Conservation (phyloP, 140 eudicot species). For the Erigeron philadelphicus region DNA sequence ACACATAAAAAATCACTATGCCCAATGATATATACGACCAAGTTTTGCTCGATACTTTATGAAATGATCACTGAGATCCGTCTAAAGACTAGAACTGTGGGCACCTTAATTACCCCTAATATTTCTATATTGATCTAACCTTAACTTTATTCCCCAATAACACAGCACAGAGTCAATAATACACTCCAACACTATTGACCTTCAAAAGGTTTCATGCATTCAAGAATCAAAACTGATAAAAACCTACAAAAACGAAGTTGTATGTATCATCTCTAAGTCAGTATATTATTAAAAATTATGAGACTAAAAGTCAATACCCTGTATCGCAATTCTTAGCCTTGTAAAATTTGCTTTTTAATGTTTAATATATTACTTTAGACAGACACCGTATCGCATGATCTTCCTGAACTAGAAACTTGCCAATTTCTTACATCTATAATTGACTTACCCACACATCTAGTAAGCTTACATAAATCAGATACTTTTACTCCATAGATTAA, state of each 20-base stretch:
- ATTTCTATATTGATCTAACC: neutral
- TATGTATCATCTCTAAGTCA: neutral
- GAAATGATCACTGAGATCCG: neutral
- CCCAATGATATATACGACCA: neutral
- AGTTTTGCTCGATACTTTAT: neutral
- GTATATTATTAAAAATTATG: neutral
- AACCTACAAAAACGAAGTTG: neutral
- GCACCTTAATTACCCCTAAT: neutral
- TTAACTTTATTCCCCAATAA: neutral
- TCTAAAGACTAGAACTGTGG: neutral
- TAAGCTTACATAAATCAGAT: neutral
- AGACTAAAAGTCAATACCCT: neutral
- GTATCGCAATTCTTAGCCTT: neutral
- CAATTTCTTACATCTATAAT: neutral
- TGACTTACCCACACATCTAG: neutral
- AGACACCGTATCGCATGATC: neutral
- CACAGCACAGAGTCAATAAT: neutral
- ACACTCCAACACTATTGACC: neutral
- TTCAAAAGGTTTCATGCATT: neutral
- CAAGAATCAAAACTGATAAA: neutral
- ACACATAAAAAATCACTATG: slow-evolving; percentile 6
- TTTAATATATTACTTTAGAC: neutral
- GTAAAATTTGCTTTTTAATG: neutral
- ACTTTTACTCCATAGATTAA: neutral
- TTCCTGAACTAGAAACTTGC: neutral